Percentiles rank a stretch among this genome's conserved stretches.
phyloP scores from a whole-genome alignment of 306 rosid genomes.

The Oemleria cerasiformis region DNA sequence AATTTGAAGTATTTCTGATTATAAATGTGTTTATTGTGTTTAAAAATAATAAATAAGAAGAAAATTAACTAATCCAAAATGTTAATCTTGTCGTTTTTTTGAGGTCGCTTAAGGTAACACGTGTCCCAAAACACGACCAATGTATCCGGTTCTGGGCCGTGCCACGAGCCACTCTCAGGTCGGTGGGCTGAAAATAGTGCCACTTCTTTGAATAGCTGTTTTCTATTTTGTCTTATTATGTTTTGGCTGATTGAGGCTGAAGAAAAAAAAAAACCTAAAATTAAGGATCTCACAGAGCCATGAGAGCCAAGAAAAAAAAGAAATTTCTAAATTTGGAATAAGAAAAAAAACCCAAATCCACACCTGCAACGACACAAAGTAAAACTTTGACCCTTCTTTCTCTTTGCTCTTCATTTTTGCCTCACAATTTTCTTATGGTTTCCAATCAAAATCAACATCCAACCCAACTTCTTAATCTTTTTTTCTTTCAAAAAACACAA shows the following conservation, averaged over 20 bases:
- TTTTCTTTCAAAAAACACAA: conserved; percentile 1
- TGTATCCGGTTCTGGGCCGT: neutral
- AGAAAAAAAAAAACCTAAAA: conserved; percentile 38
- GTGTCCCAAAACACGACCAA: conserved; percentile 10
- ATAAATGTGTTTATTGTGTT: too few species aligned
- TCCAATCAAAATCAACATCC: conserved; percentile 9
- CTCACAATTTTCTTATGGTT: conserved; percentile 23
- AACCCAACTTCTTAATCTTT: neutral
- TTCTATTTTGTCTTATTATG: conserved; percentile 25
- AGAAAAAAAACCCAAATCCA: conserved; percentile 25
- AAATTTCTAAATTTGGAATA: conserved; percentile 36
- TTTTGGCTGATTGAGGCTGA: conserved; percentile 25
- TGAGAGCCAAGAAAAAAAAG: conserved; percentile 30
- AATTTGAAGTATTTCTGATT: too few species aligned
- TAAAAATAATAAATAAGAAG: too few species aligned
- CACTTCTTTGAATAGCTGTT: conserved; percentile 11
- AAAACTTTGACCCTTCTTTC: conserved; percentile 28
- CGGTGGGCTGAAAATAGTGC: neutral
- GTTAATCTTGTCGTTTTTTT: neutral
- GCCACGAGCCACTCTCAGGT: neutral
- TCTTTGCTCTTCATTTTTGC: conserved; percentile 28
- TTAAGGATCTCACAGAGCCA: conserved; percentile 47
- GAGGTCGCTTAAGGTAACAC: neutral
- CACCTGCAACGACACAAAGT: conserved; percentile 16
- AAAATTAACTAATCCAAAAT: too few species aligned